Base-by-base conservation (phyloP, 1,284 basidiomycete genomes). In the Lentinula novae-zelandiae region DNA sequence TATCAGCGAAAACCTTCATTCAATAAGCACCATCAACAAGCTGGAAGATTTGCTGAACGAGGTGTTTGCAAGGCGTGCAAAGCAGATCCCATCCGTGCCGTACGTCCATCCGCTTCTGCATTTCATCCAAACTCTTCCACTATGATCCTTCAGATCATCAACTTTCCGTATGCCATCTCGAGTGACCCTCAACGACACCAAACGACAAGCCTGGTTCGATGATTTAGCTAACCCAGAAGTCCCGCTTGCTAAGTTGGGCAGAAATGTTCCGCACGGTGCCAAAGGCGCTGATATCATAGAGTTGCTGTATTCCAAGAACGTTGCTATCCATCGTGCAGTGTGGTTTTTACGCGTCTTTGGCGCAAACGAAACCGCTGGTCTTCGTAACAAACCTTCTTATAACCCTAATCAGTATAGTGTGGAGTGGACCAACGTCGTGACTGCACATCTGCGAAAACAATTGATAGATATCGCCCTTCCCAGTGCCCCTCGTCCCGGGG, bases 341-440 rank as follows among this genome's bases (percentile, higher is more conserved):
- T 99, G 97, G 97, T 95, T 97, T 72, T 83, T 98, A 34, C 84
- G 95, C 12, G 92, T 96, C 0, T 86, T 96, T 58, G 97, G 96
- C n/a, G 93, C 92, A 1, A 95, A 95, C 67, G 96, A 99, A 73
- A 95, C 95, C 46, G 85, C 90, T 53, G 85, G 88, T n/a, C 71
- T 87, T 46, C 82, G 86, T 46, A 89, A 89, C 67, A 89, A 88
- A 70, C 86, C 87, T 9, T 74, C 78, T 15, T 93, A 87, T 72
- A 87, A 87, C 69, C 90, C 87, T 40, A 89, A 83, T 22, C 88
- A 92, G 70, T 96, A 97, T 71, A 93, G 94, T 51, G 76, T 89
- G 31, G 95, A 98, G 64, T 98, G 95, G 87, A 93, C 96, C 0
- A 87, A 85, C 65, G 83, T 91, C 15, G 84, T 97, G 42, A 92